Conservation (phyloP, 441 rosid genomes). For the Hypseocharis bilobata region DNA sequence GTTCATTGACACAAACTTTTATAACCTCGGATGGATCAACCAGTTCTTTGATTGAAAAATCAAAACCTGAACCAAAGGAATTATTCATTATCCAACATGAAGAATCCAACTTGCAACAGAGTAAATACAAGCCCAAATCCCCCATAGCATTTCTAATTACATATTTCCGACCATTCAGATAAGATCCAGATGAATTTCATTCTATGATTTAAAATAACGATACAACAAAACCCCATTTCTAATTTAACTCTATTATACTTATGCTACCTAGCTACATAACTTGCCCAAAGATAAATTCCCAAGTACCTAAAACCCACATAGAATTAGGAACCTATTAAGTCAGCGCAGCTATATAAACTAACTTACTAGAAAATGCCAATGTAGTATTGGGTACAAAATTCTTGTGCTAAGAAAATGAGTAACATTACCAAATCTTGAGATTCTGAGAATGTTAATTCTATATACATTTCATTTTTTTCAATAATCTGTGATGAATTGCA, state of each 20-base stretch:
- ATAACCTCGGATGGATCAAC: slow-evolving; percentile 51
- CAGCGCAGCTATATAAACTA: too few relatives aligned
- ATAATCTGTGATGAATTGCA: neutral
- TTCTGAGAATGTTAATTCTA: too few relatives aligned
- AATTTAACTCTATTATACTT: neutral
- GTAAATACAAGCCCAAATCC: neutral
- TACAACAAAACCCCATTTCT: neutral
- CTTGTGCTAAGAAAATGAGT: too few relatives aligned
- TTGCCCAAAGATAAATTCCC: too few relatives aligned
- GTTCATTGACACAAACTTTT: slow-evolving; percentile 44
- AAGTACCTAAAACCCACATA: neutral
- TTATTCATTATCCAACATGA: slow-evolving; percentile 11
- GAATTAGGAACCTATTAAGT: neutral
- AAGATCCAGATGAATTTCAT: neutral
- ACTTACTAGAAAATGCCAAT: too few relatives aligned
- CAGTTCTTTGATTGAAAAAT: slow-evolving; percentile 54
- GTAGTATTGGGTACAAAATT: too few relatives aligned
- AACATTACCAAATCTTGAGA: too few relatives aligned
- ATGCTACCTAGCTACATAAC: too few relatives aligned
- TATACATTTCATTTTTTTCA: neutral
- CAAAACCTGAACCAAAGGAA: slow-evolving; percentile 43
- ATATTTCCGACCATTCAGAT: neutral
- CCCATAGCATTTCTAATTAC: neutral
- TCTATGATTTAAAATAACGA: neutral
- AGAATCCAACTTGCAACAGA: slow-evolving; percentile 2